Evolutionary conservation across 257 asterid genomes (phyloP).

Genomic region (Nicotiana benthamiana): DNA sequence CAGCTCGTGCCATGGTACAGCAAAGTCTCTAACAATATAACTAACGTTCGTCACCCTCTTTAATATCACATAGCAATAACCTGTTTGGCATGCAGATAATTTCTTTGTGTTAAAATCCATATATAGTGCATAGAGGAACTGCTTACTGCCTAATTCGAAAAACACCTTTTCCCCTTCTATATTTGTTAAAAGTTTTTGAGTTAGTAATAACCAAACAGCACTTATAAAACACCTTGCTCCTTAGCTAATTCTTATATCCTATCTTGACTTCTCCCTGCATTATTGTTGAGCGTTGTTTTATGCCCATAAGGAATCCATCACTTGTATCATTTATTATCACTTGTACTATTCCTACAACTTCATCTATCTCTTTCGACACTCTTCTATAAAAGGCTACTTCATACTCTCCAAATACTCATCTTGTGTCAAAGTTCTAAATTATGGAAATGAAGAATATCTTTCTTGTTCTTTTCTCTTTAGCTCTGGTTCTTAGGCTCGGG

Average conservation of each 20-base stretch:
- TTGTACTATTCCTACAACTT: neutral
- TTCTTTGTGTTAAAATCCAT: neutral
- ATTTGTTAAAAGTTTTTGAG: neutral
- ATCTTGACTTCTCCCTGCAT: neutral
- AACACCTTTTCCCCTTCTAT: neutral
- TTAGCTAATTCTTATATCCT: neutral
- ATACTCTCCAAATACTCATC: neutral
- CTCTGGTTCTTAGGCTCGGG: constrained; percentile 7
- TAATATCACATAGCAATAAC: neutral
- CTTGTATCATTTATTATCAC: neutral
- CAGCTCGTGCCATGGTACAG: neutral
- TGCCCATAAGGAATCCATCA: neutral
- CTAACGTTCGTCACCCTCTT: neutral
- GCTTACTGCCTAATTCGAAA: neutral
- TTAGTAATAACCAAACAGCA: neutral
- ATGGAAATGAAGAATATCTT: neutral
- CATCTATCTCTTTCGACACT: neutral
- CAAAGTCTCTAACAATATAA: neutral
- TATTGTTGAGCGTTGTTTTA: neutral
- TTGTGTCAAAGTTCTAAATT: neutral
- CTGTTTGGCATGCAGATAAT: neutral
- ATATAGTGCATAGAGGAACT: too few species aligned
- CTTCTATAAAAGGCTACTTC: neutral
- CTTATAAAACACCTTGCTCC: neutral
- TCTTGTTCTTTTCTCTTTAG: neutral